phyloP scores from a whole-genome alignment of 2,329 filamentous ascomycete genomes.

The Curvularia sp. region DNA sequence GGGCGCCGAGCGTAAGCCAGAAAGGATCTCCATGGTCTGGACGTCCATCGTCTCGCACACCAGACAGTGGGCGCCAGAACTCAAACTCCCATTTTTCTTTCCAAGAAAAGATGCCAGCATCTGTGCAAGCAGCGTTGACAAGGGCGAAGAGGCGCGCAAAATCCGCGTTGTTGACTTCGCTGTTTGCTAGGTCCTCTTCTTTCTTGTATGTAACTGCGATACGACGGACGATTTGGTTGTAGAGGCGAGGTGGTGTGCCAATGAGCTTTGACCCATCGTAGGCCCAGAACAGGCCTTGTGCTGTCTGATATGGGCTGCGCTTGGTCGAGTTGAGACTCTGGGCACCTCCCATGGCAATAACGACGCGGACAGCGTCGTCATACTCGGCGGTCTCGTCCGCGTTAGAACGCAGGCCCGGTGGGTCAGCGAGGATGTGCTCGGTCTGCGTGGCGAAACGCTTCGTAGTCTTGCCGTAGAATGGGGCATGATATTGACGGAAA shows the following conservation, averaged over 20 bases:
- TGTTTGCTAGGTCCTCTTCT: constrained; percentile 1
- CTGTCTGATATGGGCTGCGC: constrained; percentile 21
- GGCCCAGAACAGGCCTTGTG: constrained; percentile 23
- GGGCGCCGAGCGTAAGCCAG: constrained; percentile 34
- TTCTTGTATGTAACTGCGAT: constrained; percentile 31
- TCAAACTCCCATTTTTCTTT: constrained; percentile 41
- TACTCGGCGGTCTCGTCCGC: constrained; percentile 17
- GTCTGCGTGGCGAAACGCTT: constrained; percentile 30
- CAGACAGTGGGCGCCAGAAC: constrained; percentile 41
- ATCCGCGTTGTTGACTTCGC: constrained; percentile 36
- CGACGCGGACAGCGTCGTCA: constrained; percentile 18
- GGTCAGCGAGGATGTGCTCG: constrained; percentile 23
- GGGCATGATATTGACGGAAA: constrained; percentile 27
- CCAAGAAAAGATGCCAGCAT: constrained; percentile 42
- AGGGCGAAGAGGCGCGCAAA: constrained; percentile 40
- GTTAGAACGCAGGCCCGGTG: constrained; percentile 20
- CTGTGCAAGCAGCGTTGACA: constrained; percentile 33
- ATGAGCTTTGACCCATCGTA: constrained; percentile 29
- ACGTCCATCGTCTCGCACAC: constrained; percentile 31
- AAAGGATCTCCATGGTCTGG: constrained; percentile 30
- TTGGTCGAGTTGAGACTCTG: constrained; percentile 21
- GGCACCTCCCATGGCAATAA: constrained; percentile 24
- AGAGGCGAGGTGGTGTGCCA: constrained; percentile 25
- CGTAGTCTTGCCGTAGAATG: constrained; percentile 35
- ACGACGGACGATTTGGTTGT: constrained; percentile 36